These are phyloP conservation scores for Ascochyta rabiei DNA, from an alignment of 2,329 filamentous ascomycete species.

Conservation along the genomic window DNA sequence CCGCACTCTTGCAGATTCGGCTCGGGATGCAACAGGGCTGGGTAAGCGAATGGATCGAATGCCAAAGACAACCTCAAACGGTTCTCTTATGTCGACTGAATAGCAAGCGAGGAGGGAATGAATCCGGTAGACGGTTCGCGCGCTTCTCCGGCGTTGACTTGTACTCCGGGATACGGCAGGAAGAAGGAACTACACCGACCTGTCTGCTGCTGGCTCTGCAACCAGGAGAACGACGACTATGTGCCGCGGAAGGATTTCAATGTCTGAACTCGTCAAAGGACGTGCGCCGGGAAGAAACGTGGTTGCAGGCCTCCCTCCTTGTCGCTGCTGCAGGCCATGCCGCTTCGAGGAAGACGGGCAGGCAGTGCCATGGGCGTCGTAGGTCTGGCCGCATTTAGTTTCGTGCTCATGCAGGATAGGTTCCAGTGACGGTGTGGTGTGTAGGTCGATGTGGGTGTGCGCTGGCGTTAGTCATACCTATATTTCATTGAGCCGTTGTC, in stretches of 20 bases:
- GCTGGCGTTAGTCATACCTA: background rate
- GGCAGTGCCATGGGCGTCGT: background rate
- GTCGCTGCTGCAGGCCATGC: constrained; percentile 5
- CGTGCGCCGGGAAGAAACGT: constrained; percentile 13
- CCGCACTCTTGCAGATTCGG: constrained; percentile 7
- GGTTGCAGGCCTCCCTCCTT: constrained; percentile 13
- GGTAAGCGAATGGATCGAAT: constrained; percentile 1
- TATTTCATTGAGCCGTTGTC: background rate
- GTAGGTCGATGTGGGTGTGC: background rate
- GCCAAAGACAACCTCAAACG: background rate
- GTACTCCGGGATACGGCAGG: background rate
- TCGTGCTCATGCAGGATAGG: background rate
- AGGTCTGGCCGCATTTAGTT: constrained; percentile 5
- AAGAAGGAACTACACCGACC: background rate
- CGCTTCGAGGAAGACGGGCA: background rate
- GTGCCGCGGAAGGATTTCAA: constrained; percentile 1
- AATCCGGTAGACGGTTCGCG: background rate
- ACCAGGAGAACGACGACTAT: background rate
- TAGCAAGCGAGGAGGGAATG: background rate
- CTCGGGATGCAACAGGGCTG: constrained; percentile 3
- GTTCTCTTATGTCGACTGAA: background rate
- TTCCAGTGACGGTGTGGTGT: background rate
- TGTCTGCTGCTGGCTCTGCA: background rate
- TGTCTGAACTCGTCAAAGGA: background rate
- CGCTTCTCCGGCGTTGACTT: background rate